phyloP scores from a whole-genome alignment of 2,329 filamentous ascomycete genomes.

The Ustilaginoidea virens region DNA sequence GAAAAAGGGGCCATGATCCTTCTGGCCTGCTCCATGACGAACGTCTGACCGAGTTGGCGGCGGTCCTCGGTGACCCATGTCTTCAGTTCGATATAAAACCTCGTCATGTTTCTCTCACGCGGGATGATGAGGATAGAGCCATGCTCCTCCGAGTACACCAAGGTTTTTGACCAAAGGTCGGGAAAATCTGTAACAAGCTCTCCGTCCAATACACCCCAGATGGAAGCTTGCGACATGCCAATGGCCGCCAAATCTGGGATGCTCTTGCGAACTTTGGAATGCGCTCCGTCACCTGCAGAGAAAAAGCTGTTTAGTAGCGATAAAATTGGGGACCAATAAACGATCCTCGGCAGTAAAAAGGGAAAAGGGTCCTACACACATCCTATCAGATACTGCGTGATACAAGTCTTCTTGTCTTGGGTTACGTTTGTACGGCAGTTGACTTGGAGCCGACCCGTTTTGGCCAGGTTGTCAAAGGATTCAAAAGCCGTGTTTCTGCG shows the following conservation, averaged over 20 bases:
- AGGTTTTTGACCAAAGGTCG: slow-evolving; percentile 60
- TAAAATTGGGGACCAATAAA: too few relatives aligned
- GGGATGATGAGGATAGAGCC: slow-evolving; percentile 63
- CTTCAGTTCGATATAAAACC: slow-evolving; percentile 44
- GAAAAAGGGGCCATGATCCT: slow-evolving; percentile 43
- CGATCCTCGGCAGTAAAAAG: not conserved
- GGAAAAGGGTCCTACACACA: slow-evolving; percentile 27
- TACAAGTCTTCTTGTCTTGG: slow-evolving; percentile 32
- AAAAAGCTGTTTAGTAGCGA: too few relatives aligned
- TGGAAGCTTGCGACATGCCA: slow-evolving; percentile 34
- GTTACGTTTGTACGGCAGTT: slow-evolving; percentile 36
- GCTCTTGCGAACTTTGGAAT: slow-evolving; percentile 52
- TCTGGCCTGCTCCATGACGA: slow-evolving; percentile 52
- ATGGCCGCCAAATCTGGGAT: slow-evolving; percentile 43
- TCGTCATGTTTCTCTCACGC: slow-evolving; percentile 56
- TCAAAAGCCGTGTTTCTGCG: slow-evolving; percentile 49
- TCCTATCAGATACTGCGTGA: slow-evolving; percentile 51
- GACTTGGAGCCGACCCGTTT: slow-evolving; percentile 28
- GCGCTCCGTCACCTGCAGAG: slow-evolving; percentile 55
- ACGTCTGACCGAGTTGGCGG: slow-evolving; percentile 37
- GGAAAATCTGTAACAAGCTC: slow-evolving; percentile 58
- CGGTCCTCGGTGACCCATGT: slow-evolving; percentile 24
- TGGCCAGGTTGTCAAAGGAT: slow-evolving; percentile 31
- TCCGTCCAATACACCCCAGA: slow-evolving; percentile 60
- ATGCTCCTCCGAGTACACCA: slow-evolving; percentile 49